Evolutionary conservation across 257 asterid species (phyloP).

Genomic region (Salvia miltiorrhiza): DNA sequence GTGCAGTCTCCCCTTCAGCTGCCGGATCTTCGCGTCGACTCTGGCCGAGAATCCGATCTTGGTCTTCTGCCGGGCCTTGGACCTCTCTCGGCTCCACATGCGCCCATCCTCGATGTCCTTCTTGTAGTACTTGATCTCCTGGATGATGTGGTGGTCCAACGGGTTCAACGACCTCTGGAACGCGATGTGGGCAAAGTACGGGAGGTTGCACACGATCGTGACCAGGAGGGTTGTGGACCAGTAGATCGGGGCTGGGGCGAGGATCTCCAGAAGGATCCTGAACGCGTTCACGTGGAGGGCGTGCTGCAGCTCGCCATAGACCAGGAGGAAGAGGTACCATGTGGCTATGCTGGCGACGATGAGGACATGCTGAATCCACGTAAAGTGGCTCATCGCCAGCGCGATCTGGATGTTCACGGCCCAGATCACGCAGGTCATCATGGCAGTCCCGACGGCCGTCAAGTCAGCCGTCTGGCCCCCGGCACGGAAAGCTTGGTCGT

Average conservation of each 20-base stretch:
- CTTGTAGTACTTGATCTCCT: constrained; percentile 77
- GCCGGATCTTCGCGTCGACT: constrained; percentile 89
- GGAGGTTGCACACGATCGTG: constrained; percentile 62
- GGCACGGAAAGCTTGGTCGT: constrained; percentile 79
- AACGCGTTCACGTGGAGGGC: constrained; percentile 47
- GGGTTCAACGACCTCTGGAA: constrained; percentile 81
- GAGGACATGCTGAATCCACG: constrained; percentile 86
- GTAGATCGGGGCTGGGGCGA: constrained; percentile 86
- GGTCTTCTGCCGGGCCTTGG: constrained; percentile 72
- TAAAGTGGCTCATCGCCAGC: constrained; percentile 86
- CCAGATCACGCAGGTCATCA: constrained; percentile 95
- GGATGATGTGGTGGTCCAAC: constrained; percentile 91
- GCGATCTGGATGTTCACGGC: constrained; percentile 89
- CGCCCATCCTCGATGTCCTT: constrained; percentile 77
- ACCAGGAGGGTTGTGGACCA: constrained; percentile 82
- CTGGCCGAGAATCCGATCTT: constrained; percentile 87
- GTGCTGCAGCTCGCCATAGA: constrained; percentile 52
- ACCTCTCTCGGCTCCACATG: constrained; percentile 82
- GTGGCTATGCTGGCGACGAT: constrained; percentile 62
- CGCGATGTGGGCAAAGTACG: constrained; percentile 75
- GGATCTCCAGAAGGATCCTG: constrained; percentile 53
- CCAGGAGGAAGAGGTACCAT: constrained; percentile 79
- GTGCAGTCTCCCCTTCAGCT: constrained; percentile 60
- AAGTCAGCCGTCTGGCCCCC: constrained; percentile 92
- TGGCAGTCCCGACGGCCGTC: constrained; percentile 77